Base-by-base conservation (phyloP, 2,329 filamentous ascomycete species). In the Amylocarpus encephaloides region DNA sequence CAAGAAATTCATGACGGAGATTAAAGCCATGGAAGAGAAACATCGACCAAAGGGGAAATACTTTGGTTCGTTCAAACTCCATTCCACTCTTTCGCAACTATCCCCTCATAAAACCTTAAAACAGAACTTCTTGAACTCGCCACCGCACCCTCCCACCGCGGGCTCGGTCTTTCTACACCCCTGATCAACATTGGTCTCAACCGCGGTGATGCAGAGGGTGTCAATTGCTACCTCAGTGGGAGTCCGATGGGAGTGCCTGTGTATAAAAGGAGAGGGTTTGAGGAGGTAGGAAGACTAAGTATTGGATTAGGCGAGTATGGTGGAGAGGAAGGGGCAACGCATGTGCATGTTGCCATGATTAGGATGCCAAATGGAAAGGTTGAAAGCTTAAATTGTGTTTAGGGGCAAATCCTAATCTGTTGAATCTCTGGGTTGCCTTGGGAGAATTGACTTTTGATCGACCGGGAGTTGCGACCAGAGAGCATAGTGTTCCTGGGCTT, bases 251-350 rank as follows among this genome's bases (percentile, higher is more conserved):
- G 43, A 12, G 30, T 36, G 12, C 36, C 30, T 11, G 19, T 50
- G n/a, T 50, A 46, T 29, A 34, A 36, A 15, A 46, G 36, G 30
- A n/a, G 16, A 15, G 43, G 43, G 3, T 51, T 46, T 35, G 22
- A 47, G 30, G 38, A 42, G 13, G 30, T 46, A 2, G 43, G 43
- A 15, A 34, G 30, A 2, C 5, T 46, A 6, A 30, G 18, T 44
- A 36, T 46, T 29, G 16, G 19, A 9, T 19, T 51, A 3, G 51
- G 78, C 78, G 32, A 49, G 32, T 49, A 32, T 43, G 46, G 40
- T 36, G 32, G 34, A 9, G 46, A 43, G 18, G 22, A 46, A 18
- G 46, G 39, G 19, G 11, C 12, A n/a, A 26, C 15, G 34, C 46
- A 49, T 43, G 46, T 49, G 18, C 33, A 43, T 43, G 41, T 36